phyloP scores from a whole-genome alignment of 768 basidiomycete species.

The Clitopilus passeckerianus region DNA sequence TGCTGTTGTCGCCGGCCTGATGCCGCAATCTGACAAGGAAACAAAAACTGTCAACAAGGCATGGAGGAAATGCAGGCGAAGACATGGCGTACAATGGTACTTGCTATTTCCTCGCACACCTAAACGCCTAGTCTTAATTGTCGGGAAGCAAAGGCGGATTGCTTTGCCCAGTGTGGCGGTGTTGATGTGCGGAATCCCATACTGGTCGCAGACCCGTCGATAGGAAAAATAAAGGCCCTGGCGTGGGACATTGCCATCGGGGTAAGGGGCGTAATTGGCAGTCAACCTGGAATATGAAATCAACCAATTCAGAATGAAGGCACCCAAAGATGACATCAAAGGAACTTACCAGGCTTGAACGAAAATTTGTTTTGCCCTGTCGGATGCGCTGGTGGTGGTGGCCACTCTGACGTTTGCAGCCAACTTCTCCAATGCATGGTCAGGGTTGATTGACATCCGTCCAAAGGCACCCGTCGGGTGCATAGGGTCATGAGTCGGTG shows the following conservation, averaged over 20 bases:
- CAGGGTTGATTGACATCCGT: slow-evolving; percentile 69
- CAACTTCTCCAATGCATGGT: slow-evolving; percentile 80
- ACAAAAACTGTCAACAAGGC: slow-evolving; percentile 26
- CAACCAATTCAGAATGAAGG: slow-evolving; percentile 5
- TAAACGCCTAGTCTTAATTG: slow-evolving; percentile 90
- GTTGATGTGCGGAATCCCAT: slow-evolving; percentile 92
- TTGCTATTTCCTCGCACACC: slow-evolving; percentile 94
- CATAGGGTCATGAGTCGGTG: slow-evolving; percentile 47
- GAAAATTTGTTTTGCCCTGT: slow-evolving; percentile 89
- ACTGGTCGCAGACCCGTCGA: slow-evolving; percentile 85
- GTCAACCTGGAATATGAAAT: slow-evolving; percentile 53
- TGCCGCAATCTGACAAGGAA: slow-evolving; percentile 73
- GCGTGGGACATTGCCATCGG: slow-evolving; percentile 89
- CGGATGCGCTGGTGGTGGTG: slow-evolving; percentile 87
- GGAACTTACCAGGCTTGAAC: slow-evolving; percentile 81
- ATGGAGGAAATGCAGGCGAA: slow-evolving; percentile 21
- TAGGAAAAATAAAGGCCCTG: slow-evolving; percentile 95
- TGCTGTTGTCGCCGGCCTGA: slow-evolving; percentile 84
- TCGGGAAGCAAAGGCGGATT: slow-evolving; percentile 88
- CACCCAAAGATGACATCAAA: neutral
- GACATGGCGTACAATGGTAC: slow-evolving; percentile 76
- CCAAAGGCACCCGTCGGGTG: slow-evolving; percentile 73
- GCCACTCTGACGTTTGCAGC: slow-evolving; percentile 85
- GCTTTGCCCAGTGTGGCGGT: slow-evolving; percentile 95
- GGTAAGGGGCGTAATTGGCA: slow-evolving; percentile 86